Evolutionary conservation across 345 rosid genomes (phyloP).

Genomic region (Barbarea vulgaris): DNA sequence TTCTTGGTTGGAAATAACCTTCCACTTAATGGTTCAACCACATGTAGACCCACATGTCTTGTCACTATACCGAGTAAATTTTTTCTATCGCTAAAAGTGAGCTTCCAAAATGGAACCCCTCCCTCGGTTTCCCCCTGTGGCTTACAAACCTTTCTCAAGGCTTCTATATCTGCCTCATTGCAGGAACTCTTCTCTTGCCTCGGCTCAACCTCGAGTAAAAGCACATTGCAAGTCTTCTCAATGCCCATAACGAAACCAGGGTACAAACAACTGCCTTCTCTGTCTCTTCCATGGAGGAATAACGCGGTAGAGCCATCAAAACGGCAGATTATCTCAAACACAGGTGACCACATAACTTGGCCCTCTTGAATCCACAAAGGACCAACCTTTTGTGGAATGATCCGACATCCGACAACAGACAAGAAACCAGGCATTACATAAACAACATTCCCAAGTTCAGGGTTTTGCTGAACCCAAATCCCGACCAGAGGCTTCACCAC

Average conservation of each 20-base stretch:
- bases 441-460: conserved; percentile 83
- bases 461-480: conserved; percentile 86
- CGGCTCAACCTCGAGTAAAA: conserved; percentile 77
- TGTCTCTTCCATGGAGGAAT: conserved; percentile 72
- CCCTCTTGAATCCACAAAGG: conserved; percentile 70
- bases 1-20: background rate
- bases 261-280: conserved; percentile 55
- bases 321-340: conserved; percentile 64
- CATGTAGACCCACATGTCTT: background rate
- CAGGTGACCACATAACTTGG: conserved; percentile 69
- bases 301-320: conserved; percentile 55
- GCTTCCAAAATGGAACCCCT: background rate
- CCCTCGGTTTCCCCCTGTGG: background rate
- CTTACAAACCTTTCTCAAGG: background rate
- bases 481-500: conserved; percentile 69
- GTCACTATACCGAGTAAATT: background rate
- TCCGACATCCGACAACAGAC: conserved; percentile 69
- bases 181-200: conserved; percentile 44
- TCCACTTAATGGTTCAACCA: background rate
- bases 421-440: conserved; percentile 82
- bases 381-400: conserved; percentile 74
- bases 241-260: conserved; percentile 62
- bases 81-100: background rate
- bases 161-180: conserved; percentile 44
- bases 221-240: conserved; percentile 61